Base-by-base conservation (phyloP, 345 rosid genomes). In the Salix suchowensis region DNA sequence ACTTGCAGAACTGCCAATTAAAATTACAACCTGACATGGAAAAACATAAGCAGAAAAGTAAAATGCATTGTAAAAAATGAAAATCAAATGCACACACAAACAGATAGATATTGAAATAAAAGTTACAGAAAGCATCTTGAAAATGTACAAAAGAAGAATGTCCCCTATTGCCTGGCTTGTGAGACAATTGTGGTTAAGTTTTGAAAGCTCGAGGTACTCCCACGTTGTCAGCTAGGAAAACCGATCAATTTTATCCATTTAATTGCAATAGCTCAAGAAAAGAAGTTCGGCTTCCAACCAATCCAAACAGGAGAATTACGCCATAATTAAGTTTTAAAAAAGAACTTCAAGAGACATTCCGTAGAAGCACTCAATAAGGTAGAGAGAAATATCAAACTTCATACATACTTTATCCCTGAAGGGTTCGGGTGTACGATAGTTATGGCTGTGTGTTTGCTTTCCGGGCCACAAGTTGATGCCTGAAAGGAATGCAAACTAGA, bases 1-100 rank as follows among this genome's bases (percentile, higher is more conserved):
- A 83, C 96, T 93, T 23, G 88, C 75, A 37, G 91, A 79, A 80
- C 81, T 85, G 72, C 97, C 95, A 15, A 92, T 89, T 74, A 89
- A 14, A 82, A 91, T 81, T 65, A 84, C 91, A 77, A 85, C 88
- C 95, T 89, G 84, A n/a, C 26, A 69, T 48, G 44, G 7, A 65
- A 52, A 44, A 65, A 19, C 67, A 54, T 18, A 1, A 36, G 30
- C 19, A 28, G 6, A 65, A 62, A 62, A 62, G 6, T 9, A 46
- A 46, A 46, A 46, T 46, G 50, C 18, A 46, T 46, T 46, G 50
- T 14, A 46, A 46, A 4, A 13, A 15, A 46, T 46, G 48, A 13
- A 44, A 44, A 44, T 44, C 12, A 44, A 3, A 46, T 46, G 1
- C 50, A 13, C 50, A 46, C 18, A 46, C 16, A 44, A 44, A 46